Percentiles rank a stretch among this genome's conserved stretches.
Evolutionary conservation across 345 rosid species (phyloP).

Genomic region (Brassica nigra): DNA sequence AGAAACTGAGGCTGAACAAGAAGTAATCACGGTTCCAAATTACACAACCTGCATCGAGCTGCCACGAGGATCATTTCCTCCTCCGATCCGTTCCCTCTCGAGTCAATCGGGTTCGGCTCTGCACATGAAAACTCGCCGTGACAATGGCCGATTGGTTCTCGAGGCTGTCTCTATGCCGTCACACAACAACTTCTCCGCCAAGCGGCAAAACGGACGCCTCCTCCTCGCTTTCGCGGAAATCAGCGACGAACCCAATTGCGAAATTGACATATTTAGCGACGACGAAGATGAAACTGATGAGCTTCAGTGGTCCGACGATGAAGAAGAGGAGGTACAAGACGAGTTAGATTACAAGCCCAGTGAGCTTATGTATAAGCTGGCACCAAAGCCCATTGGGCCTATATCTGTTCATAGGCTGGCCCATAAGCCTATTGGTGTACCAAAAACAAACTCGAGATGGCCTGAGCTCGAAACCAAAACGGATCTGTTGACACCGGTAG

Average conservation of each 20-base stretch:
- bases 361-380: conserved; percentile 45
- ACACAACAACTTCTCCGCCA: conserved; percentile 66
- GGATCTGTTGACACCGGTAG: conserved; percentile 40
- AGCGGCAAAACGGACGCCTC: conserved; percentile 84
- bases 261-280: conserved; percentile 24
- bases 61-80: conserved; percentile 63
- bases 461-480: conserved; percentile 37
- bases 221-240: conserved; percentile 57
- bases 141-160: conserved; percentile 83
- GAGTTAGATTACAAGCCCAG: conserved; percentile 45
- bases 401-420: conserved; percentile 61
- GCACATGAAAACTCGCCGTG: conserved; percentile 72
- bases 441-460: conserved; percentile 57
- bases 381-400: conserved; percentile 52
- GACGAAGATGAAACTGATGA: conserved; percentile 31
- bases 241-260: background rate
- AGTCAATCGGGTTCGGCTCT: conserved; percentile 53
- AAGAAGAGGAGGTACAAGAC: conserved; percentile 28
- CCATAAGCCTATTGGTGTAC: conserved; percentile 53
- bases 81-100: conserved; percentile 73
- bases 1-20: conserved; percentile 27
- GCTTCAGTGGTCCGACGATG: conserved; percentile 29
- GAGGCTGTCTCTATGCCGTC: conserved; percentile 80
- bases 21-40: conserved; percentile 26
- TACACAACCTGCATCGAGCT: conserved; percentile 25